phyloP scores from a whole-genome alignment of 129 eudicot species.

The Glebionis coronaria region DNA sequence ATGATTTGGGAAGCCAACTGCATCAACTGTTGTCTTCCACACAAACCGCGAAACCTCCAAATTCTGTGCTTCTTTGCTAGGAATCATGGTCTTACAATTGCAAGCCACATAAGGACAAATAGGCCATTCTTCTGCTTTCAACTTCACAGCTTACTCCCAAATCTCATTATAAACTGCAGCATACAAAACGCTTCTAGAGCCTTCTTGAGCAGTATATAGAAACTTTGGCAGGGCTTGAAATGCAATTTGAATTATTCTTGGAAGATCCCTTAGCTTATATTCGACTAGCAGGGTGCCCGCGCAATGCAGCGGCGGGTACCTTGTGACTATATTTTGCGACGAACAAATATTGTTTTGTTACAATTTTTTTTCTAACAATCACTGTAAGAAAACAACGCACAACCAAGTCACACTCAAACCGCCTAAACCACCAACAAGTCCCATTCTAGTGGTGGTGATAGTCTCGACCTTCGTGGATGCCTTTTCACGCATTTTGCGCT shows the following conservation, averaged over 20 bases:
- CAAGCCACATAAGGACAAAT: conserved; percentile 39
- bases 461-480: too few relatives aligned
- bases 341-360: too few relatives aligned
- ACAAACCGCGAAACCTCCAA: conserved; percentile 17
- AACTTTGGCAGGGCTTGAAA: conserved; percentile 20
- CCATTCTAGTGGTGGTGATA: too few relatives aligned
- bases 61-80: conserved; percentile 39
- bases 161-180: conserved; percentile 42
- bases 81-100: conserved; percentile 35
- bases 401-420: too few relatives aligned
- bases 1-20: conserved; percentile 33
- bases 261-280: conserved; percentile 49
- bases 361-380: too few relatives aligned
- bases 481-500: too few relatives aligned
- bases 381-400: too few relatives aligned
- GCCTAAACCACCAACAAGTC: too few relatives aligned
- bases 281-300: too few relatives aligned
- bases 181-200: conserved; percentile 40
- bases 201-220: conserved; percentile 38
- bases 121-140: conserved; percentile 36
- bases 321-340: too few relatives aligned
- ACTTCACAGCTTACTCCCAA: conserved; percentile 31
- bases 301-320: too few relatives aligned
- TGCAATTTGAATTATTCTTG: conserved; percentile 29
- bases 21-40: conserved; percentile 45